Evolutionary conservation across 306 rosid genomes (phyloP), one percentile per base, ranked within the genome.

Genomic region (Canavalia ensiformis): DNA sequence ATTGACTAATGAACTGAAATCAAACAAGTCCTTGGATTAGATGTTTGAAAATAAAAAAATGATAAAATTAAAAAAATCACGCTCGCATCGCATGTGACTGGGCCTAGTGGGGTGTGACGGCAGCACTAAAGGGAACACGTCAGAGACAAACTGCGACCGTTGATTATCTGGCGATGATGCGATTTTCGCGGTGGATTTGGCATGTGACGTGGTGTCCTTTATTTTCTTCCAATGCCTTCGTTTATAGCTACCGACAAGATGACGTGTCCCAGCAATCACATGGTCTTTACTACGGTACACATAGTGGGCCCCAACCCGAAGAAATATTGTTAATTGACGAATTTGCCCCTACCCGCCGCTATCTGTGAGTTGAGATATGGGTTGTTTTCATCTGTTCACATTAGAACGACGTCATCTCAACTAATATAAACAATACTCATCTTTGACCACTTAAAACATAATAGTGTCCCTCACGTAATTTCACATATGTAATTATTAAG

Each of bases 221-320:
- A 54, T 35, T 6, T 10, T 30, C 41, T 41, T 57, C 46, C 57
- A 7, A 28, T 57, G 54, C 45, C 28, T 30, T 39, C 39, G 3
- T 44, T 75, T 11, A 28, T 3, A 4, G 35, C 50, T 54, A 72
- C 81, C 74, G 81, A 77, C 81, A 77, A 50, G 8, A 64, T 77
- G 73, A 77, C 81, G 73, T 77, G 73, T 64, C 74, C 72, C 72
- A 42, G 13, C 81, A 77, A 3, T 64, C 73, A 64, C 81, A 50
- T 64, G 73, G n/a, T 28, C 73, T 49, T 50, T 6, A 50, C 49
- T 63, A 34, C 44, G n/a, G 1, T 37, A 73, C 69, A 58, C 33
- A 31, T 3, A 8, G 7, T 64, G 81, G 81, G 64, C 2, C 73
- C 55, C 52, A 67, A 5, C 18, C 6, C 1, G 1, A 18, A 18